Evolutionary conservation across 1,284 basidiomycete genomes (phyloP).

Genomic region (Peniophora sp.): DNA sequence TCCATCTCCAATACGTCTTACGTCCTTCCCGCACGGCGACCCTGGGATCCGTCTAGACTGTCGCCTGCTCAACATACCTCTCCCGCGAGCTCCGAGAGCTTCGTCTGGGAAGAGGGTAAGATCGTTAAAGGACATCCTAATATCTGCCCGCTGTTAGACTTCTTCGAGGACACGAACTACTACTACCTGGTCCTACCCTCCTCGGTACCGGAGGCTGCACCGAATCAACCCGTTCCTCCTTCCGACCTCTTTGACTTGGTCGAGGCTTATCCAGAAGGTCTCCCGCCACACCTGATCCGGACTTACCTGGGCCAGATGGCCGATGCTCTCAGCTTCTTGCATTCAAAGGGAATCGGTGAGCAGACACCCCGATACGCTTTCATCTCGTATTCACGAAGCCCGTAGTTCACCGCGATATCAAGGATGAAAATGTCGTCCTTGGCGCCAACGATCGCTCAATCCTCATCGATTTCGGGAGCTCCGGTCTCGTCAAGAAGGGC

Average conservation of each 20-base stretch:
- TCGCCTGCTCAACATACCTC: constrained; percentile 5
- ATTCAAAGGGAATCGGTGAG: constrained; percentile 82
- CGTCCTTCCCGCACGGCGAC: constrained; percentile 60
- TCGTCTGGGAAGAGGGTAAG: constrained; percentile 58
- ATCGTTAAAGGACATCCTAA: constrained; percentile 81
- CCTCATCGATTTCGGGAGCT: constrained; percentile 95
- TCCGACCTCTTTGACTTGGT: constrained; percentile 95
- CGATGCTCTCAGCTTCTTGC: constrained; percentile 87
- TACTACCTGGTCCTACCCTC: constrained; percentile 87
- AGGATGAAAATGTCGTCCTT: constrained; percentile 94
- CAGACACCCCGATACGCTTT: constrained; percentile 4
- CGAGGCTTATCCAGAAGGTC: constrained; percentile 81
- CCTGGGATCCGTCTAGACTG: constrained; percentile 71
- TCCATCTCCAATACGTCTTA: constrained; percentile 74
- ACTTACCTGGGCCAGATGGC: constrained; percentile 91
- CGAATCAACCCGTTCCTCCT: constrained; percentile 45
- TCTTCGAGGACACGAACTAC: constrained; percentile 96
- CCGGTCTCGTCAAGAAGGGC: constrained; percentile 74
- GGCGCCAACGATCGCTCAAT: constrained; percentile 73
- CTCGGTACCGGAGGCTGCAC: constrained; percentile 48
- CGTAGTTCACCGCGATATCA: constrained; percentile 92
- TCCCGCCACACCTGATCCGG: constrained; percentile 70
- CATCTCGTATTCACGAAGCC: background rate
- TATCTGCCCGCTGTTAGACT: constrained; percentile 91
- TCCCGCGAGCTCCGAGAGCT: constrained; percentile 21